phyloP scores from a whole-genome alignment of 192 early-diverging fungal genomes.

The Hyaloraphidium curvatum region DNA sequence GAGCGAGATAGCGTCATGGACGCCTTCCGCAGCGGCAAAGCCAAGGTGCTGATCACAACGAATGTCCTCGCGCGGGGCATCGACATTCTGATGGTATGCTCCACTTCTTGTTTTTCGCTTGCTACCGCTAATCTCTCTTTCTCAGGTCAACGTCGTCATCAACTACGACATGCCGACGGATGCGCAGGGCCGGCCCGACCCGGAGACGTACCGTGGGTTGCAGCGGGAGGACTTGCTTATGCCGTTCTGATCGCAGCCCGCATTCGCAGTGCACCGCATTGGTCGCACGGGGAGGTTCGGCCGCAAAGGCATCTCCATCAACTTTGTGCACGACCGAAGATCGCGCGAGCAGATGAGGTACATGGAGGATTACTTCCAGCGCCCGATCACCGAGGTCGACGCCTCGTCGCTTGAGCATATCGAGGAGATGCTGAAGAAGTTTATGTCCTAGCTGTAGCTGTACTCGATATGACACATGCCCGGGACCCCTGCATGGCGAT shows the following conservation, averaged over 20 bases:
- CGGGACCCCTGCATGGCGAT: too few species aligned
- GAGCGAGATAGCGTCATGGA: conserved; percentile 85
- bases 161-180: conserved; percentile 90
- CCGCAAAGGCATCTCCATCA: conserved; percentile 80
- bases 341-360: conserved; percentile 56
- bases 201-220: conserved; percentile 80
- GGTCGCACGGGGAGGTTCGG: conserved; percentile 96
- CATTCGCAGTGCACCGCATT: conserved; percentile 59
- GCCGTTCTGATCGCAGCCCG: too few species aligned
- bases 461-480: too few species aligned
- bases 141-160: conserved; percentile 52
- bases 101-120: too few species aligned
- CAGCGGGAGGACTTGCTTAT: too few species aligned
- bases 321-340: conserved; percentile 72
- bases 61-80: conserved; percentile 96
- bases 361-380: conserved; percentile 63
- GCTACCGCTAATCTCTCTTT: neutral
- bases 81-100: too few species aligned
- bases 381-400: conserved; percentile 57
- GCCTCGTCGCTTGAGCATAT: conserved; percentile 67
- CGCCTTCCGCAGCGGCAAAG: conserved; percentile 69
- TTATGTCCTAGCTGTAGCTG: too few species aligned
- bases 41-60: conserved; percentile 89
- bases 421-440: conserved; percentile 72
- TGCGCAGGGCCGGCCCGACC: conserved; percentile 41